Conservation (phyloP, 1,139 yeast genomes). For the Spencermartinsiella ligniputridi region DNA sequence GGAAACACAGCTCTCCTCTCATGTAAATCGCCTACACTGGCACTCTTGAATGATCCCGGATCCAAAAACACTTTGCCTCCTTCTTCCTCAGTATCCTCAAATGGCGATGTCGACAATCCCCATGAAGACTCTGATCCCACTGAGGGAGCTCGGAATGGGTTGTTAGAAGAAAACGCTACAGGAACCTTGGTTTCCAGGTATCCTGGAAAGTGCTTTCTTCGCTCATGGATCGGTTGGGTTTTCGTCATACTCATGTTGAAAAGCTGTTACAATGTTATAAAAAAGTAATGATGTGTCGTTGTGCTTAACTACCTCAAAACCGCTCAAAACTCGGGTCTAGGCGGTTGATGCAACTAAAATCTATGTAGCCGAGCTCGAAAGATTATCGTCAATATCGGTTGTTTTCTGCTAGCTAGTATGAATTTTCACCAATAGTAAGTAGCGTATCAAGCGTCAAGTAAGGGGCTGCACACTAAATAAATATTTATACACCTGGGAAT, state of each 20-base stretch:
- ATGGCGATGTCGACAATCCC: constrained; percentile 12
- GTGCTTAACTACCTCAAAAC: too few species aligned
- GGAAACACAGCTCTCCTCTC: background rate
- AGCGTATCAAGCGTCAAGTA: too few species aligned
- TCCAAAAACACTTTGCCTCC: background rate
- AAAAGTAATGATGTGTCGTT: too few species aligned
- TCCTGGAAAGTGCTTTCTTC: constrained; percentile 15
- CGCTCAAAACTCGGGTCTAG: too few species aligned
- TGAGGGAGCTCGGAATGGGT: constrained; percentile 25
- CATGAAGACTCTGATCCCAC: constrained; percentile 14
- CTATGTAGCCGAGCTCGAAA: too few species aligned
- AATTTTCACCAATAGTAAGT: too few species aligned
- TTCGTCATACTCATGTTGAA: constrained; percentile 9
- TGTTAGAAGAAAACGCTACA: constrained; percentile 23
- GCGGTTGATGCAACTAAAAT: too few species aligned
- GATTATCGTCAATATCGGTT: too few species aligned
- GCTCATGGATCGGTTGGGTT: constrained; percentile 10
- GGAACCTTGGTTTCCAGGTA: constrained; percentile 11
- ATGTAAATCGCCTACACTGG: background rate
- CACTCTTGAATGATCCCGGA: constrained; percentile 1
- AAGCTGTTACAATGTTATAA: too few species aligned
- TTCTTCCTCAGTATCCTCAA: constrained; percentile 7
- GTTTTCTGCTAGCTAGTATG: too few species aligned
- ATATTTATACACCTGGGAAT: too few species aligned
- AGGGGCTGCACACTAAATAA: too few species aligned